phyloP scores from a whole-genome alignment of 2,329 filamentous ascomycete genomes.

The Fusarium denticulatum region DNA sequence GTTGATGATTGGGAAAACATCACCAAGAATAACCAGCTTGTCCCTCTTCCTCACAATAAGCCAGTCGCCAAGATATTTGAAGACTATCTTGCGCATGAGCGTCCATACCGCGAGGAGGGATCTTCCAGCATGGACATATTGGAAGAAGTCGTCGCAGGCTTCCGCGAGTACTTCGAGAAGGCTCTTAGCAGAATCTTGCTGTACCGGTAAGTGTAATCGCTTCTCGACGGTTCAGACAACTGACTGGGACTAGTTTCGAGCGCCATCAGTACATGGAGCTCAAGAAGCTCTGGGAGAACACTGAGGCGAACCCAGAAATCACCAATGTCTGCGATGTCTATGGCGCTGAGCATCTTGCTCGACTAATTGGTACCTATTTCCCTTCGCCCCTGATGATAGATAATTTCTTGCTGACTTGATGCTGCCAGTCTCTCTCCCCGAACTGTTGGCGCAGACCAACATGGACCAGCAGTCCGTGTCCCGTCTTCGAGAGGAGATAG shows the following conservation, averaged over 20 bases:
- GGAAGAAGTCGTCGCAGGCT: slow-evolving; percentile 85
- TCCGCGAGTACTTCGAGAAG: slow-evolving; percentile 95
- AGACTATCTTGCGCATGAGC: slow-evolving; percentile 80
- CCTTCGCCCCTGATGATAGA: background rate
- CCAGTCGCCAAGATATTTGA: slow-evolving; percentile 82
- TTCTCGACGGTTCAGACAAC: background rate
- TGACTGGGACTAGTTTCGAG: slow-evolving; percentile 75
- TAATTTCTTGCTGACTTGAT: slow-evolving; percentile 7
- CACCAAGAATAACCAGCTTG: slow-evolving; percentile 92
- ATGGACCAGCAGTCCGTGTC: slow-evolving; percentile 94
- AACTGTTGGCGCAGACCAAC: slow-evolving; percentile 95
- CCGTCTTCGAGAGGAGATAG: slow-evolving; percentile 87
- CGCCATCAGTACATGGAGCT: slow-evolving; percentile 86
- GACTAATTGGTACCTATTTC: slow-evolving; percentile 78
- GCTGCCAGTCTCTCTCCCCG: slow-evolving; percentile 81
- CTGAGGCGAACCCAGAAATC: slow-evolving; percentile 70
- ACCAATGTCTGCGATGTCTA: slow-evolving; percentile 85
- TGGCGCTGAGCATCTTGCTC: slow-evolving; percentile 89
- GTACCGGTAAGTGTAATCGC: slow-evolving; percentile 67
- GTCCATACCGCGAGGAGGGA: slow-evolving; percentile 69
- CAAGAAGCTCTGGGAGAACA: slow-evolving; percentile 73
- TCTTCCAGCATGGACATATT: slow-evolving; percentile 84
- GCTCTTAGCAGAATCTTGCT: slow-evolving; percentile 87
- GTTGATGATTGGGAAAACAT: slow-evolving; percentile 99
- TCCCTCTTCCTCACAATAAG: slow-evolving; percentile 80